Base-by-base conservation (phyloP, 352 stramenopile species). In the Pythium grandisporangium region DNA sequence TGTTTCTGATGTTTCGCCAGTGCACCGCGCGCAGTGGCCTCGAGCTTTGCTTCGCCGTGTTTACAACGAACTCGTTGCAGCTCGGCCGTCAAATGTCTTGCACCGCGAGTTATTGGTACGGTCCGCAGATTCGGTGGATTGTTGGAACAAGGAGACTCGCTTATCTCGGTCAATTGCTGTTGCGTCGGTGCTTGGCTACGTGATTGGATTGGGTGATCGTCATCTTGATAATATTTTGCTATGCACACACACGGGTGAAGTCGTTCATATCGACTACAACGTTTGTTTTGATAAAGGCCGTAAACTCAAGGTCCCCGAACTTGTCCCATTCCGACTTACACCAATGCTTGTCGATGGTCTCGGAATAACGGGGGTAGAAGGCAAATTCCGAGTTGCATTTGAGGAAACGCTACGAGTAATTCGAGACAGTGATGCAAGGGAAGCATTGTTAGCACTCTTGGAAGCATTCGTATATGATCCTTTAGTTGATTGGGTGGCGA, bases 211-310 rank as follows among this genome's bases (percentile, higher is more conserved):
- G 5, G 88, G 88, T 8, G 88, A 97, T 43, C 78, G 88, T 2
- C 88, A 97, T 51, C 58, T 96, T 21, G 82, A 95, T 58, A 97
- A 97, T 58, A 92, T 97, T 29, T 47, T 97, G 33, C 37, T 96
- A 13, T 90, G 87, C 30, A 42, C 63, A 1, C 63, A 79, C 8
- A 86, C 55, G 20, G 85, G 84, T 2, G 75, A 95, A 24, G 52
- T 96, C 10, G 67, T 96, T 7, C 87, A 97, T 46, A 96, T 97
- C 30, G 88, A 97, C 50, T 93, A 95, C 62, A 95, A 93, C 34
- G 70, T 96, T 6, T 95, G 80, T 42, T 97, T 97, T 40, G 88
- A 97, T 47, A 90, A 86, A 43, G 88, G 87, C 3, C 56, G 58
- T 25, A 80, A 64, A 37, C 64, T 96, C 1, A 93, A 93, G 45